Evolutionary conservation across 2,329 filamentous ascomycete species (phyloP), one percentile per base, ranked within the genome.

Genomic region (Tolypocladium nubicola): DNA sequence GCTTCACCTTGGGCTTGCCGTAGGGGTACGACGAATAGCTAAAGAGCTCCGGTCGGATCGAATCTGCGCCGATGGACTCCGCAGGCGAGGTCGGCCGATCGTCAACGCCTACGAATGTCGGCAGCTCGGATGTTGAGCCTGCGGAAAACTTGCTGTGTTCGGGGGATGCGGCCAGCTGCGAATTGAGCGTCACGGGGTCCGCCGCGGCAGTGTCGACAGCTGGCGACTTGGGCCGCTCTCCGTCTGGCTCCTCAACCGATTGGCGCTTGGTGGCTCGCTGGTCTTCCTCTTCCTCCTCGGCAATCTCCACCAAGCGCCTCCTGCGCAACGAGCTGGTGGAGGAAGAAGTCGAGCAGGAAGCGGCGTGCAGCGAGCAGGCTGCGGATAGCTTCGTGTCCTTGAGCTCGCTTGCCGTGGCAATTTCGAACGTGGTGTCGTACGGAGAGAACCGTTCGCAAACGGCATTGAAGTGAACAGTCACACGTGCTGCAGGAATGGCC

Each of bases 251-350:
- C 66, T 80, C 76, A 23, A 79, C 75, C 2, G 80, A 84, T 65
- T 85, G 78, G 56, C 83, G 76, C 65, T 85, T 86, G 47, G 73
- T 75, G 35, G 83, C 76, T n/a, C 70, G 69, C 61, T 82, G 73
- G 59, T 86, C 84, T 66, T 96, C 91, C 67, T 95, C 90, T 56
- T 87, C 89, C 74, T 94, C 89, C 73, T 97, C 94, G n/a, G 88
- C 86, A 69, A 97, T 97, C 74, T 96, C 93, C 75, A 93, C 87
- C 65, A 97, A 76, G 63, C 89, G 86, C 65, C 87, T 83, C 67
- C 86, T 81, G 59, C 88, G 84, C 62, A 91, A 77, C 6, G 90
- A 95, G 68, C 88, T 91, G 53, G 84, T 88, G 5, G 90, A 93
- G 13, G 92, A 96, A 33, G 88, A 90, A 63, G 86, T 89, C 23